Conservation (phyloP, 164 flowering plant genomes). For the Hamamelis virginiana region DNA sequence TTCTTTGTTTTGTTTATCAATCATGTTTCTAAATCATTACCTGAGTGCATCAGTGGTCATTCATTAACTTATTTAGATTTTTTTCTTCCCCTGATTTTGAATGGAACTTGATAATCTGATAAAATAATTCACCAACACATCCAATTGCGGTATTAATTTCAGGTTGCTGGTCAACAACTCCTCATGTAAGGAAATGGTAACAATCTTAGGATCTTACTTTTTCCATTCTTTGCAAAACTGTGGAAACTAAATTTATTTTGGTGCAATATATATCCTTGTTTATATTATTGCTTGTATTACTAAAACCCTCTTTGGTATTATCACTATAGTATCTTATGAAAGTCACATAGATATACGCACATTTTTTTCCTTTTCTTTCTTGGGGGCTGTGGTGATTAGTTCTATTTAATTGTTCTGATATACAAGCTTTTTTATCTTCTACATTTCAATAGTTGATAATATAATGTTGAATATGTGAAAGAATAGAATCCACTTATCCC, state of each 20-base stretch:
- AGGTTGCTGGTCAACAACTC: conserved; percentile 78
- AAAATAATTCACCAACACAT: background rate
- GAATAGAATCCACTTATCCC: too few relatives aligned
- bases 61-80: background rate
- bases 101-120: background rate
- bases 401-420: too few relatives aligned
- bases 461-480: too few relatives aligned
- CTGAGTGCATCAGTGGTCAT: background rate
- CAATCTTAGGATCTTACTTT: background rate
- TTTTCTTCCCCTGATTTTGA: background rate
- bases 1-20: background rate
- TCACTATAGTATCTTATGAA: too few relatives aligned
- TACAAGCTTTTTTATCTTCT: too few relatives aligned
- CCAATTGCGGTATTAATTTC: conserved; percentile 22
- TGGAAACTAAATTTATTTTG: background rate
- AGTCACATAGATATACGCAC: too few relatives aligned
- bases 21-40: background rate
- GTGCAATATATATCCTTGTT: background rate
- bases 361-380: too few relatives aligned
- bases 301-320: too few relatives aligned
- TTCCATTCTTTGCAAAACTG: background rate
- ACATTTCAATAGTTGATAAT: too few relatives aligned
- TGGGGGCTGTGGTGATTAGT: too few relatives aligned
- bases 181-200: conserved; percentile 66
- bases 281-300: too few relatives aligned